phyloP scores from a whole-genome alignment of 2,329 filamentous ascomycete genomes.

The Trichoderma koningiopsis region DNA sequence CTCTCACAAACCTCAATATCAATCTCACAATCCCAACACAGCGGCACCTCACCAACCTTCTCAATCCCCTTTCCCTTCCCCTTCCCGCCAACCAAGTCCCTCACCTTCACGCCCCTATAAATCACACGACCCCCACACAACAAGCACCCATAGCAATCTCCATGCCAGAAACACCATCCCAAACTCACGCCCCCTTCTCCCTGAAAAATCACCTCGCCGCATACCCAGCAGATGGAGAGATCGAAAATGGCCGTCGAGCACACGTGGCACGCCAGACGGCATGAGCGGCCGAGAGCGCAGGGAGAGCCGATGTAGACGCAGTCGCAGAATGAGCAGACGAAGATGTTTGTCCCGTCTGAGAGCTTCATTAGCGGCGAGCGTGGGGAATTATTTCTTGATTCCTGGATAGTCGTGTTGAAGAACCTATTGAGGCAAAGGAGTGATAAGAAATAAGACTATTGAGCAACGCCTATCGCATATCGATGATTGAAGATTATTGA shows the following conservation, averaged over 20 bases:
- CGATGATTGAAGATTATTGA: neutral
- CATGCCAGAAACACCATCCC: constrained; percentile 65
- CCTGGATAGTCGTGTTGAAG: neutral
- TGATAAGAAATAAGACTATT: neutral
- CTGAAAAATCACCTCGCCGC: constrained; percentile 56
- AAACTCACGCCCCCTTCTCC: constrained; percentile 59
- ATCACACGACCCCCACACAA: constrained; percentile 50
- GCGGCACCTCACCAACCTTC: constrained; percentile 51
- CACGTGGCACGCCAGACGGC: constrained; percentile 51
- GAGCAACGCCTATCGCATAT: neutral
- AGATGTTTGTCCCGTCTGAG: constrained; percentile 33
- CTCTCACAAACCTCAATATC: constrained; percentile 44
- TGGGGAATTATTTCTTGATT: neutral
- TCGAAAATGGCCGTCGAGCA: constrained; percentile 54
- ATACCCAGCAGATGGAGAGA: constrained; percentile 60
- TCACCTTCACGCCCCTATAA: constrained; percentile 39
- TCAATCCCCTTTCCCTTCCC: constrained; percentile 31
- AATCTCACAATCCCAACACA: constrained; percentile 52
- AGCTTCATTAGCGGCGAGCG: neutral
- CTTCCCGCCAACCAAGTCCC: constrained; percentile 39
- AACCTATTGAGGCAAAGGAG: neutral
- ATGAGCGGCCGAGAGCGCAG: constrained; percentile 48
- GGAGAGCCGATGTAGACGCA: constrained; percentile 42
- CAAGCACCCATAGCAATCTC: constrained; percentile 58
- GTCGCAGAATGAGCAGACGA: constrained; percentile 61